These are phyloP conservation scores for Calonectria pseudoreteaudii DNA, from an alignment of 2,329 filamentous ascomycete species.

Conservation along the genomic window DNA sequence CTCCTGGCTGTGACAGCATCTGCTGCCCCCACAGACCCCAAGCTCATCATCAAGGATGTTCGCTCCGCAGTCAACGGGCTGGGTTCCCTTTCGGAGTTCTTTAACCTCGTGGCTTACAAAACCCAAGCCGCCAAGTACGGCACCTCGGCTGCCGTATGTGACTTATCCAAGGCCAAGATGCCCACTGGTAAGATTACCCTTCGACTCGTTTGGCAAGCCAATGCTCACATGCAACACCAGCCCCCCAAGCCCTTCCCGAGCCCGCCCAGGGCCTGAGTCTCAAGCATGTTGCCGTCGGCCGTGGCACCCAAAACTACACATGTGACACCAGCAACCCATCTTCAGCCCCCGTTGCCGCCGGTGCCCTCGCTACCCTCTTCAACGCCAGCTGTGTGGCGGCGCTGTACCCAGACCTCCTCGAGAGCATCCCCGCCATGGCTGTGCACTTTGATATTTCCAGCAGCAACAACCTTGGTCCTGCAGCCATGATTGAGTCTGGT, in stretches of 20 bases:
- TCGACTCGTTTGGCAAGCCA: background rate
- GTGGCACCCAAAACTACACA: conserved; percentile 95
- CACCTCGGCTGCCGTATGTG: conserved; percentile 60
- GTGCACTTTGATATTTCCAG: conserved; percentile 72
- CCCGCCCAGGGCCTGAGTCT: conserved; percentile 72
- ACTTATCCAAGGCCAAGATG: conserved; percentile 65
- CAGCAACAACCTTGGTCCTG: conserved; percentile 61
- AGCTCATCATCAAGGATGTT: conserved; percentile 50
- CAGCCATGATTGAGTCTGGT: conserved; percentile 74
- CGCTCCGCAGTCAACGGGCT: conserved; percentile 53
- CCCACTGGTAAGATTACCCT: conserved; percentile 57
- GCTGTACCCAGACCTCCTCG: conserved; percentile 74
- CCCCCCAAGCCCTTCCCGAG: conserved; percentile 69
- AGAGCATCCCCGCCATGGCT: conserved; percentile 73
- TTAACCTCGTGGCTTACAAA: conserved; percentile 69
- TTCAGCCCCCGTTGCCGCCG: conserved; percentile 72
- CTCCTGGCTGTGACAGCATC: conserved; percentile 59
- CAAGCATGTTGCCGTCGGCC: conserved; percentile 85
- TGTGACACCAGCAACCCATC: conserved; percentile 73
- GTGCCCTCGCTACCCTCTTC: conserved; percentile 87
- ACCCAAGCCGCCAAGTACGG: conserved; percentile 60
- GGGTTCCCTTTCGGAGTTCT: conserved; percentile 68
- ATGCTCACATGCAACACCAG: conserved; percentile 49
- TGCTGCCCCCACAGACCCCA: conserved; percentile 57
- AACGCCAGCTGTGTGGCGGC: conserved; percentile 86